Conservation (phyloP, 139 green algal species). For the Bryopsis sp. region DNA sequence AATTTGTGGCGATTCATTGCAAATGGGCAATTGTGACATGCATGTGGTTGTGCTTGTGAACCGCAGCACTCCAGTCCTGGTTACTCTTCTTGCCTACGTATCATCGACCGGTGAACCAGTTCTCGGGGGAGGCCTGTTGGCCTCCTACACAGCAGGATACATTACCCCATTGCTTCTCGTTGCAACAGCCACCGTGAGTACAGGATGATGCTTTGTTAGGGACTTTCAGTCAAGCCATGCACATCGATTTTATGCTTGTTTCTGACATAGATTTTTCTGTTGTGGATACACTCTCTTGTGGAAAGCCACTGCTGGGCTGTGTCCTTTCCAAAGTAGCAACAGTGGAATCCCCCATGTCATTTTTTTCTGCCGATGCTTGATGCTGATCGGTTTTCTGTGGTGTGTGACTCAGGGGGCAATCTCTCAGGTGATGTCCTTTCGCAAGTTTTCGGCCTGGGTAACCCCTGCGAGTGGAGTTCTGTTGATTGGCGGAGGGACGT, state of each 20-base stretch:
- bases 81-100: constrained; percentile 87
- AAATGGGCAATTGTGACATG: neutral
- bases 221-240: constrained; percentile 3
- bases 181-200: constrained; percentile 65
- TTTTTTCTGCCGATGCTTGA: neutral
- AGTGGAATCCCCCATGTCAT: neutral
- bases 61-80: constrained; percentile 91
- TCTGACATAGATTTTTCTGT: constrained; percentile 10
- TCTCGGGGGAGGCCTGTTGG: constrained; percentile 68
- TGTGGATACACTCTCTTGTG: constrained; percentile 10
- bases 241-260: constrained; percentile 5
- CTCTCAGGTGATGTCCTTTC: constrained; percentile 60
- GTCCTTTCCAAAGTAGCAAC: neutral
- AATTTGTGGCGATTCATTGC: too few relatives aligned
- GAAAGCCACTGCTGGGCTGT: neutral
- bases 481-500: constrained; percentile 76
- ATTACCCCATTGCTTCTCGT: constrained; percentile 83
- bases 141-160: constrained; percentile 88
- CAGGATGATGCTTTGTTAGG: neutral
- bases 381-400: neutral
- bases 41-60: neutral
- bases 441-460: constrained; percentile 74
- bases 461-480: constrained; percentile 77
- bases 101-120: constrained; percentile 49
- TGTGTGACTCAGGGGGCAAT: constrained; percentile 49